These are phyloP conservation scores for Anthracocystis setariae DNA, from an alignment of 1,284 basidiomycete species.

Conservation along the genomic window DNA sequence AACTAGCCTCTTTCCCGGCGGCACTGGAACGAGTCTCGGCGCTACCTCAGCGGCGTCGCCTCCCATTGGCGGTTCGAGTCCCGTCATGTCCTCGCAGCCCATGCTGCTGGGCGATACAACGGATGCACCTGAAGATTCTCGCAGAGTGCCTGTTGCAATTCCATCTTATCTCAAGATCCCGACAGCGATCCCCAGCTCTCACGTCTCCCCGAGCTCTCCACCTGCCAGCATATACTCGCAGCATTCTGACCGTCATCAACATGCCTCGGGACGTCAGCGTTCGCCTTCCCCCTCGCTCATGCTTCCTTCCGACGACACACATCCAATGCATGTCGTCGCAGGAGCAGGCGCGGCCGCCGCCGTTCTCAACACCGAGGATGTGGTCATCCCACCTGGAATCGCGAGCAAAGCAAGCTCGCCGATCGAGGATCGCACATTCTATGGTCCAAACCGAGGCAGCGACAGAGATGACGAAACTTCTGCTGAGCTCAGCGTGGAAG, in stretches of 20 bases:
- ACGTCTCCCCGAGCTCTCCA: constrained; percentile 38
- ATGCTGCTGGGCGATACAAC: constrained; percentile 13
- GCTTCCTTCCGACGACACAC: constrained; percentile 22
- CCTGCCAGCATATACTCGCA: constrained; percentile 37
- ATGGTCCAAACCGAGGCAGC: constrained; percentile 8
- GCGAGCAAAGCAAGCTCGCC: constrained; percentile 59
- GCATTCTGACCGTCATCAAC: constrained; percentile 24
- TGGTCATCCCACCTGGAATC: constrained; percentile 51
- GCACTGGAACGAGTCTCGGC: constrained; percentile 31
- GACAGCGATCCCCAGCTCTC: constrained; percentile 62
- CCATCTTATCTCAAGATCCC: constrained; percentile 67
- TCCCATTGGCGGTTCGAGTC: constrained; percentile 35
- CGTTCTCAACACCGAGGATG: constrained; percentile 54
- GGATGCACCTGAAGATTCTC: constrained; percentile 15
- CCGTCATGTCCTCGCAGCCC: constrained; percentile 40
- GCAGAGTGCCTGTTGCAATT: constrained; percentile 40
- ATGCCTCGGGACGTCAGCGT: constrained; percentile 15
- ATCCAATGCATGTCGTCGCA: constrained; percentile 21
- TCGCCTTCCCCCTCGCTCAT: constrained; percentile 44
- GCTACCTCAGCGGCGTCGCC: constrained; percentile 41
- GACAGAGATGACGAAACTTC: background rate
- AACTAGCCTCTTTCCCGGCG: constrained; percentile 37
- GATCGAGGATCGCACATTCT: constrained; percentile 17
- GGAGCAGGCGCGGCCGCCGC: constrained; percentile 50
- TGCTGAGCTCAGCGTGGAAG: constrained; percentile 21